These are phyloP conservation scores for Arthrobotrys musiformis DNA, from an alignment of 2,329 filamentous ascomycete genomes.

Conservation along the genomic window DNA sequence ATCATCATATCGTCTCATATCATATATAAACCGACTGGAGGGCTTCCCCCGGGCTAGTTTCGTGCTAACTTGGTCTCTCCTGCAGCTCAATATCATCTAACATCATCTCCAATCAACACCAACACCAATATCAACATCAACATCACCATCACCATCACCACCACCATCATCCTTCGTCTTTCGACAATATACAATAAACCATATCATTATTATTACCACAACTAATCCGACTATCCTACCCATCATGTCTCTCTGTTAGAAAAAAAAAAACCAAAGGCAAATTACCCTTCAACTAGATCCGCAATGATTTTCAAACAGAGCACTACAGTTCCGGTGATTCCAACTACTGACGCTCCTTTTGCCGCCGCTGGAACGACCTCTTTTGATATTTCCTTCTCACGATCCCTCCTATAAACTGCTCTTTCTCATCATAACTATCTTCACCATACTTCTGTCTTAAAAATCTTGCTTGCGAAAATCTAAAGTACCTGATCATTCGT, in stretches of 20 bases:
- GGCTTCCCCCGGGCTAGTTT: conserved; percentile 4
- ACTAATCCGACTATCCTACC: background rate
- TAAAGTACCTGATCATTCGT: conserved; percentile 31
- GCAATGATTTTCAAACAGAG: conserved; percentile 26
- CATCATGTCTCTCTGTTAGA: conserved; percentile 24
- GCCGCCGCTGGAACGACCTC: conserved; percentile 40
- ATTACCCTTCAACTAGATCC: conserved; percentile 3
- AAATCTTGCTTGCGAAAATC: conserved; percentile 15
- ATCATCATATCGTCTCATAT: no score
- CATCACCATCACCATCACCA: background rate
- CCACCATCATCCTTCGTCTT: background rate
- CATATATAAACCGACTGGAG: conserved; percentile 24
- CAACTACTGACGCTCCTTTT: conserved; percentile 53
- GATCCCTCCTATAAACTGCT: conserved; percentile 20
- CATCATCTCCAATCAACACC: background rate
- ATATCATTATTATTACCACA: background rate
- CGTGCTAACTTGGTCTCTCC: conserved; percentile 1
- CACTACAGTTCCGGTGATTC: conserved; percentile 47
- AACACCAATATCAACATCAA: background rate
- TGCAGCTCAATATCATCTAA: background rate
- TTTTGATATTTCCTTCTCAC: conserved; percentile 17
- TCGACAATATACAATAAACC: background rate
- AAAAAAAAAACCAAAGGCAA: background rate
- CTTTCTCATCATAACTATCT: background rate
- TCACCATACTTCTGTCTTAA: background rate